Evolutionary conservation across 2,329 filamentous ascomycete species (phyloP), one percentile per base, ranked within the genome.

Genomic region (Colletotrichum liaoningense): DNA sequence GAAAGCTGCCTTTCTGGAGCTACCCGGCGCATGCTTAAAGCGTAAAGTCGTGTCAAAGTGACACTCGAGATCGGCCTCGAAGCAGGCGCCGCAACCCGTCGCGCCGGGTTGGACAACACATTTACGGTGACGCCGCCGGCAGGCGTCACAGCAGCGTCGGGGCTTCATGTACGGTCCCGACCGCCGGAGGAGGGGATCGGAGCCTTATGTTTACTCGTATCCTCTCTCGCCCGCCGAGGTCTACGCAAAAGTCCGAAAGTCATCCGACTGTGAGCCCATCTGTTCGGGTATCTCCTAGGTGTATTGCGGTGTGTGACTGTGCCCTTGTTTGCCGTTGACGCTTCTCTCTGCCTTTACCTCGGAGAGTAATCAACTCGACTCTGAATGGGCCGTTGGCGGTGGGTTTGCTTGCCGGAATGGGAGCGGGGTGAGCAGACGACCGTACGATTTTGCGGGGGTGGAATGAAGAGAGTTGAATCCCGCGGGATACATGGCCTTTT

Each of bases 401-500:
- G 30, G 66, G 66, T 30, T 33, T 67, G 14, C 56, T 14, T 22
- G 24, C 35, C 58, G n/a, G 19, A 26, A 24, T 62, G n/a, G 38
- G 38, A 42, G 35, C 58, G 42, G 12, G 52, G 64, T 67, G 46
- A 24, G 46, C 68, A 71, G 68, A 62, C 33, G 30, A 55, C 58
- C 63, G 56, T 67, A 46, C 56, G 68, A 71, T 55, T 59, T 46
- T 57, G 63, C 62, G 56, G 26, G 56, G 28, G 62, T 19, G 38
- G 38, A 42, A 42, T 33, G 19, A 60, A 12, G 19, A 62, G 55
- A 55, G 62, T 33, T 42, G 68, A 71, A 71, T 71, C 68, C 68
- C 68, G 68, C 68, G 68, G 68, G 63, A 19, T 67, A 67, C 63
- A 56, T 71, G 63, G 63, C 68, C 62, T 71, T 71, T 71, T 67